Percentiles rank a stretch among this genome's conserved stretches.
Conservation (phyloP, 1,284 basidiomycete species). For the Ceratobasidium sp. region DNA sequence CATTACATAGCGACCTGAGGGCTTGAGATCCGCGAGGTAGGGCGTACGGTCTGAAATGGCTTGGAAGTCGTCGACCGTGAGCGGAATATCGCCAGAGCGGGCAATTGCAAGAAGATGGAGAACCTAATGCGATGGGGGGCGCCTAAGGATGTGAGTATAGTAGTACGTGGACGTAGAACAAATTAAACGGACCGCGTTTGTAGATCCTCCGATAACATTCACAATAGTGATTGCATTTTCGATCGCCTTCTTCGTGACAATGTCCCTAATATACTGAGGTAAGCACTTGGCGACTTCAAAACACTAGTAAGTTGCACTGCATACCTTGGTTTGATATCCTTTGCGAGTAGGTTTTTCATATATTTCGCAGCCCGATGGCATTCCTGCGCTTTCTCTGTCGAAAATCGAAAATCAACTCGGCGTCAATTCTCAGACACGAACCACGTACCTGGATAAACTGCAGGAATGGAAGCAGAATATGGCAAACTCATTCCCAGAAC, state of each 20-base stretch:
- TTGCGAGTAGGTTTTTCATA: slow-evolving; percentile 84
- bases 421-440: neutral
- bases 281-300: neutral
- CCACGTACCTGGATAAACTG: slow-evolving; percentile 74
- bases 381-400: slow-evolving; percentile 83
- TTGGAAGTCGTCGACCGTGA: slow-evolving; percentile 97
- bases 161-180: slow-evolving; percentile 27
- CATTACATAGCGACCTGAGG: slow-evolving; percentile 96
- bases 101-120: slow-evolving; percentile 96
- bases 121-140: slow-evolving; percentile 63
- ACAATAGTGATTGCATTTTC: slow-evolving; percentile 91
- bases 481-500: slow-evolving; percentile 94
- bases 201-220: slow-evolving; percentile 90
- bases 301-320: slow-evolving; percentile 43
- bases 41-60: slow-evolving; percentile 88
- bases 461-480: slow-evolving; percentile 88
- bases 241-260: slow-evolving; percentile 91
- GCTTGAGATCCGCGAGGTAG: slow-evolving; percentile 95
- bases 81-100: slow-evolving; percentile 86
- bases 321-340: slow-evolving; percentile 88
- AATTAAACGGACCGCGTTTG: slow-evolving; percentile 80
- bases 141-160: slow-evolving; percentile 14
- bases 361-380: slow-evolving; percentile 87
- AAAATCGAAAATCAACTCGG: neutral
- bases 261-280: slow-evolving; percentile 69